phyloP scores from a whole-genome alignment of 2,329 filamentous ascomycete species.

The Cladosporium sp. region DNA sequence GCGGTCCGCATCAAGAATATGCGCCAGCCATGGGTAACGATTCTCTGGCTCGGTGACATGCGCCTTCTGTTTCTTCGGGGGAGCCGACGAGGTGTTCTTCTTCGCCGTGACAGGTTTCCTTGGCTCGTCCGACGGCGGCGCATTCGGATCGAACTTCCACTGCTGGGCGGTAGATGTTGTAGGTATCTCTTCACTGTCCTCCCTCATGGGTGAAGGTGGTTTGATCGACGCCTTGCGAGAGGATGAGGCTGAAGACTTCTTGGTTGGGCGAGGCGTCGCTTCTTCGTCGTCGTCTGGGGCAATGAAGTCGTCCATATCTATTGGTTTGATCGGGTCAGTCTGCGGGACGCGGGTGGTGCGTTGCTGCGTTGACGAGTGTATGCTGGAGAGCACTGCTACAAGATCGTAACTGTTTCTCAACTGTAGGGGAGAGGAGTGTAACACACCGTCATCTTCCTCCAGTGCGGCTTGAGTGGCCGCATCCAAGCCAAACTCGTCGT shows the following conservation, averaged over 20 bases:
- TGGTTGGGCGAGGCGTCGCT: constrained; percentile 65
- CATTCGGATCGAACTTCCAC: constrained; percentile 74
- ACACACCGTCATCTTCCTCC: constrained; percentile 61
- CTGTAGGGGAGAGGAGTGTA: constrained; percentile 1
- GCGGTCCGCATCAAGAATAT: constrained; percentile 80
- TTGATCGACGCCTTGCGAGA: constrained; percentile 31
- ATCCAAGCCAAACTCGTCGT: constrained; percentile 67
- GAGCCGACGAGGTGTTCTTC: constrained; percentile 30
- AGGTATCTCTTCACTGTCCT: constrained; percentile 55
- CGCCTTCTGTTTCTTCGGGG: constrained; percentile 61
- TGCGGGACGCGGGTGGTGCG: background rate
- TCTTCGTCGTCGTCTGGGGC: constrained; percentile 78
- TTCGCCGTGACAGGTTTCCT: constrained; percentile 42
- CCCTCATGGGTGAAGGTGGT: constrained; percentile 46
- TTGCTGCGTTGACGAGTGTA: constrained; percentile 10
- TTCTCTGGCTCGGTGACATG: constrained; percentile 81
- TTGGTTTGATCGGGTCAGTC: constrained; percentile 24
- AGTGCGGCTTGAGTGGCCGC: constrained; percentile 58
- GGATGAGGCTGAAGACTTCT: constrained; percentile 49
- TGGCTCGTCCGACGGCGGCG: constrained; percentile 54
- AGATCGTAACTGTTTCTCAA: constrained; percentile 27
- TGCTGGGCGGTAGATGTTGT: constrained; percentile 73
- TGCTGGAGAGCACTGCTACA: constrained; percentile 24
- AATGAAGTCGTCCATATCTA: constrained; percentile 82
- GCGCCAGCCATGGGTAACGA: constrained; percentile 87